phyloP scores from a whole-genome alignment of 2,329 filamentous ascomycete genomes.

The Daldinia sp. region DNA sequence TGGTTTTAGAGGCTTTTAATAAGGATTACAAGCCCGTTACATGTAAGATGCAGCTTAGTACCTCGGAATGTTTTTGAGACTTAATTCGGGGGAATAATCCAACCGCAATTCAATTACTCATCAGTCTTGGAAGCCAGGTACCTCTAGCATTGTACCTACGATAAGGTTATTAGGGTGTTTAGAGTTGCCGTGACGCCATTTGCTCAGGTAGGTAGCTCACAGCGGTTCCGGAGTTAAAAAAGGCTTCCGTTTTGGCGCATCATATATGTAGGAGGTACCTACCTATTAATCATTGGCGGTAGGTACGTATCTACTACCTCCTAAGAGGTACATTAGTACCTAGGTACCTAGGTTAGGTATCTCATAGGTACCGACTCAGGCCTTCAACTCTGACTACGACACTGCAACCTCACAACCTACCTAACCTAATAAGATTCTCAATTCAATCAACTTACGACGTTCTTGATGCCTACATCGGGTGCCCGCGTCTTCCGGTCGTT shows the following conservation, averaged over 20 bases:
- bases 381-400: not conserved
- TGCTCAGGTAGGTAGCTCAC: not conserved
- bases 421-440: not conserved
- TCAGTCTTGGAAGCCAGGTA: not conserved
- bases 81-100: conserved; percentile 17
- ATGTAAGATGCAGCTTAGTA: not conserved
- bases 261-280: too few species aligned
- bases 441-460: not conserved
- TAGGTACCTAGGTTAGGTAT: not conserved
- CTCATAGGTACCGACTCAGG: not conserved
- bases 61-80: not conserved
- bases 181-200: not conserved
- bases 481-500: not conserved
- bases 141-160: not conserved
- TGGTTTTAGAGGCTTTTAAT: not conserved
- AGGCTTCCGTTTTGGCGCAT: not conserved
- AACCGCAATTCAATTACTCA: conserved; percentile 5
- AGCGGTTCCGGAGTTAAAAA: not conserved
- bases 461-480: not conserved
- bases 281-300: too few species aligned
- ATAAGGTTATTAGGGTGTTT: not conserved
- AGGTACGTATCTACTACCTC: too few species aligned
- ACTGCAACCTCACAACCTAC: too few species aligned
- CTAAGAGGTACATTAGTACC: not conserved
- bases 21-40: not conserved